Percentiles rank a stretch among this genome's conserved stretches.
These are phyloP conservation scores for Xylaria multiplex DNA, from an alignment of 2,329 filamentous ascomycete species.

Conservation along the genomic window DNA sequence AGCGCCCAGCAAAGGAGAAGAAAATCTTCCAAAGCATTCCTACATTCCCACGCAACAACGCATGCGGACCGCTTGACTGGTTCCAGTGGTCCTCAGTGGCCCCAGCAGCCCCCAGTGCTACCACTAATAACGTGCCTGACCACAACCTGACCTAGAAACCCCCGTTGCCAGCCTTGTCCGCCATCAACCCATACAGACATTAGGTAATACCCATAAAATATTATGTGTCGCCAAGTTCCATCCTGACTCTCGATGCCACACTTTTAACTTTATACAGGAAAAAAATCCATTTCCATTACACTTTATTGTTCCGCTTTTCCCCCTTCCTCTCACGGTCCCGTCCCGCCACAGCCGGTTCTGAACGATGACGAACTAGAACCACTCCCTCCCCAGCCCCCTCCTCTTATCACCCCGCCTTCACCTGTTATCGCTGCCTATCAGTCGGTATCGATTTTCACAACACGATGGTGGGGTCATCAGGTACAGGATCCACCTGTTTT, in stretches of 20 bases:
- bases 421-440: conserved; percentile 34
- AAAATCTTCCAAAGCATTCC: conserved; percentile 7
- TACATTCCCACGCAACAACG: conserved; percentile 3
- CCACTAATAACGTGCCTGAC: too few relatives aligned
- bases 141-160: too few relatives aligned
- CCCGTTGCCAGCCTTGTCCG: conserved; percentile 23
- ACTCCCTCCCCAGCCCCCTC: conserved; percentile 26
- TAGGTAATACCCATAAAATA: conserved; percentile 10
- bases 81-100: not conserved
- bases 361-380: conserved; percentile 24
- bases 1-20: not conserved
- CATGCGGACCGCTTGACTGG: conserved; percentile 19
- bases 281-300: not conserved
- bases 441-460: conserved; percentile 10
- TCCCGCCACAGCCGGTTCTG: not conserved
- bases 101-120: too few relatives aligned
- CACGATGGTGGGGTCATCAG: conserved; percentile 31
- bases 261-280: not conserved
- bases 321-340: not conserved
- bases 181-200: conserved; percentile 8
- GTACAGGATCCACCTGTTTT: not conserved
- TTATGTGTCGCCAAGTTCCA: conserved; percentile 16
- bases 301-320: conserved; percentile 3
- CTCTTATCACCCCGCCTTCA: conserved; percentile 39
- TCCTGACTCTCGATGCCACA: conserved; percentile 12